Base-by-base conservation (phyloP, 148 eudicot species). In the Rhododendron vialii region DNA sequence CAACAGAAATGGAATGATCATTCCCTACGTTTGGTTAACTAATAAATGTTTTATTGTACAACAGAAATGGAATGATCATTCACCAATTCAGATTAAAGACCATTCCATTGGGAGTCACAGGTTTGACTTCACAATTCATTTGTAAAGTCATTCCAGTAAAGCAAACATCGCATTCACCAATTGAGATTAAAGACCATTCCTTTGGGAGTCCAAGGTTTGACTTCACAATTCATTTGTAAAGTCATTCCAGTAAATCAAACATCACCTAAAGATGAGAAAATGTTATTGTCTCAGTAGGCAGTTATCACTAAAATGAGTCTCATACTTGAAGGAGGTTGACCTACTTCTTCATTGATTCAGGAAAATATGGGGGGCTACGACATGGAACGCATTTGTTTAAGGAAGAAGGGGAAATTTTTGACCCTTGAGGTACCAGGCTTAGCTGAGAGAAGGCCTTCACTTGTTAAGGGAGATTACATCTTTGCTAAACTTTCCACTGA, bases 391-490 rank as follows among this genome's bases (percentile, higher is more conserved):
- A 92, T 91, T n/a, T 45, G 88, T 20, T 86, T 97, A 91, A 92
- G 85, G 86, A 90, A 85, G 50, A 93, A 84, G 88, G 92, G 93
- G 50, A 83, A 76, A 22, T 91, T 88, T 50, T 88, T 97, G 86
- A 82, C 91, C 80, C 93, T 97, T 48, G 96, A 95, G 91, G 98
- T 97, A 65, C 96, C 95, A 35, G 99, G 99, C 80, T 88, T 96
- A 83, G 99, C 99, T 63, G 99, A 96, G 90, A 92, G 88, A 90
- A 89, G 99, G 81, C 99, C 99, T 83, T 96, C 99, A 50, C 95
- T 96, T 89, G 98, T 95, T 81, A 87, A 84, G 86, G 94, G 98
- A 57, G 99, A 96, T 89, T 26, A 2, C 2, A 82, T 73, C 67
- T 87, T 93, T 90, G 97, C 89, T 79, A 90, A 87, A 87, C 91